Evolutionary conservation across 306 rosid species (phyloP).

Genomic region (Fragaria nilgerrensis): DNA sequence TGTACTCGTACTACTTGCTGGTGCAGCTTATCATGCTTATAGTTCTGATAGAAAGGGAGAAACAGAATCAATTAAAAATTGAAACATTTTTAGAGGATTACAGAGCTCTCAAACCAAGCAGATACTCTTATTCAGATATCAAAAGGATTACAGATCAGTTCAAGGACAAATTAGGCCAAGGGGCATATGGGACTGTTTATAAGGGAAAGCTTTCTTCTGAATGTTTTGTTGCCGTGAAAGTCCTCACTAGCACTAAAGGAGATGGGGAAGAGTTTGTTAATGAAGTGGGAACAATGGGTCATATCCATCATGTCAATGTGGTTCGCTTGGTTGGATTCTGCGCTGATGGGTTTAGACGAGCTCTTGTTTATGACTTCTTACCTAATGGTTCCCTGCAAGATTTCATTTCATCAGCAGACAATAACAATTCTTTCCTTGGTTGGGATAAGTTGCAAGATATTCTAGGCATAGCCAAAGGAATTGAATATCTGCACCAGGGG

Average conservation of each 20-base stretch:
- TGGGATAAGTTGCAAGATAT: slow-evolving; percentile 21
- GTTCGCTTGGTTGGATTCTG: slow-evolving; percentile 46
- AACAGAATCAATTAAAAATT: slow-evolving; percentile 14
- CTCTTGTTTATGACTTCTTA: slow-evolving; percentile 17
- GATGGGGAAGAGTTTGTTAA: slow-evolving; percentile 13
- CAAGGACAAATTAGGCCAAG: slow-evolving; percentile 37
- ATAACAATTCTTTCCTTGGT: slow-evolving; percentile 16
- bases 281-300: slow-evolving; percentile 38
- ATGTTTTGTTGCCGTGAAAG: slow-evolving; percentile 12
- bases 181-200: slow-evolving; percentile 40
- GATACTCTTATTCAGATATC: slow-evolving; percentile 39
- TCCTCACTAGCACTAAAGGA: not conserved
- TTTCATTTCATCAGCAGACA: not conserved
- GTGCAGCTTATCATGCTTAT: slow-evolving; percentile 13
- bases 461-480: slow-evolving; percentile 8
- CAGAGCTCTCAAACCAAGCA: slow-evolving; percentile 37
- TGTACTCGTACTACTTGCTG: not conserved
- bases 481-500: not conserved
- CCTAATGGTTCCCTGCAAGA: not conserved
- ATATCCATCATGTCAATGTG: slow-evolving; percentile 43
- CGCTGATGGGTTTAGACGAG: slow-evolving; percentile 38
- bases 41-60: not conserved
- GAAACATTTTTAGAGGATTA: slow-evolving; percentile 39
- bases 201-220: slow-evolving; percentile 32
- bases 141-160: slow-evolving; percentile 39